A percentile compares a stretch with the other conserved stretches of the same genome.
Evolutionary conservation across 2,329 filamentous ascomycete species (phyloP).

Genomic region (Hymenoscyphus linearis): DNA sequence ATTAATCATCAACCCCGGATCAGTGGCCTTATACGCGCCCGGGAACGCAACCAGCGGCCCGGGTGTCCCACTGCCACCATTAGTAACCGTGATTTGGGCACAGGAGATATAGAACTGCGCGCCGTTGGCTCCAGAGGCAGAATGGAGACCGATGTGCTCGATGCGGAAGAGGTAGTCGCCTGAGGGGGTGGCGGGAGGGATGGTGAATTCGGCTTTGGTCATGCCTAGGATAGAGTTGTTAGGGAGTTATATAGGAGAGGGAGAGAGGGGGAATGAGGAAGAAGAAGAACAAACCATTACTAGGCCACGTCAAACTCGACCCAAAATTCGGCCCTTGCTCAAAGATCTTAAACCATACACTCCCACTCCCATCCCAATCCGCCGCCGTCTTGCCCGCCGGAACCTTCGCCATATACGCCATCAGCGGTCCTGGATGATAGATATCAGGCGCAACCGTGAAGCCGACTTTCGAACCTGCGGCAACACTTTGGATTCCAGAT

Average conservation of each 20-base stretch:
- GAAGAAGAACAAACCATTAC: conserved; percentile 16
- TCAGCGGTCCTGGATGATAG: conserved; percentile 26
- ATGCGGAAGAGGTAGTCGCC: conserved; percentile 23
- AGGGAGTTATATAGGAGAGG: background rate
- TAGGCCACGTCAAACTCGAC: conserved; percentile 23
- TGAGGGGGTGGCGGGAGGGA: conserved; percentile 32
- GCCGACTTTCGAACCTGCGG: conserved; percentile 23
- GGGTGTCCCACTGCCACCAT: conserved; percentile 33
- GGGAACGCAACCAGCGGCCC: conserved; percentile 32
- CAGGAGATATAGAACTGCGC: conserved; percentile 31
- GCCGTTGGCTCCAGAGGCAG: conserved; percentile 9
- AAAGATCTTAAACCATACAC: conserved; percentile 29
- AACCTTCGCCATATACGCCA: conserved; percentile 27
- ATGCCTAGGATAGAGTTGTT: conserved; percentile 7
- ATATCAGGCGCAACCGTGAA: conserved; percentile 25
- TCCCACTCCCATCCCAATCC: conserved; percentile 24
- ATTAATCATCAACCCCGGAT: conserved; percentile 32
- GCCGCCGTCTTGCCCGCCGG: conserved; percentile 22
- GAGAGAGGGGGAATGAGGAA: background rate
- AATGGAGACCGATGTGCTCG: conserved; percentile 30
- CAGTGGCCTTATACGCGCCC: conserved; percentile 29
- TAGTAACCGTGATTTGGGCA: conserved; percentile 37
- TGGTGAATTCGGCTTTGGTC: conserved; percentile 23
- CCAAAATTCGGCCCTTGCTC: conserved; percentile 21
- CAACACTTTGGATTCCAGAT: conserved; percentile 18